phyloP scores from a whole-genome alignment of 495 filamentous ascomycete species.

The Penicillium waksmanii region DNA sequence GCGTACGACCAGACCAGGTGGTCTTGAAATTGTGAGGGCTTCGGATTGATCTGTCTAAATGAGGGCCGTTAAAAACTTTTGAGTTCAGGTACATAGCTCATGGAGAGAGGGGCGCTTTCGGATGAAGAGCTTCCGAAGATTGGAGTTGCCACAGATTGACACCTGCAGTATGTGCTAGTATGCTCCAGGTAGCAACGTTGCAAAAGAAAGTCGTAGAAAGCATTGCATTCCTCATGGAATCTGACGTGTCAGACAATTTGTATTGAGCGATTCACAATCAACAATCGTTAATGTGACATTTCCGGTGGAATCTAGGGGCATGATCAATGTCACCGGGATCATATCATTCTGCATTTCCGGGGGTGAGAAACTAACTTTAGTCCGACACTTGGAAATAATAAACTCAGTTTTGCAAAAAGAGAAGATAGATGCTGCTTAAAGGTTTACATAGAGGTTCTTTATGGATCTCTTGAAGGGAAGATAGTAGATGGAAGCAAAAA shows the following conservation, averaged over 20 bases:
- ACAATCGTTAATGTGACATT: too few relatives aligned
- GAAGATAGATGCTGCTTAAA: background rate
- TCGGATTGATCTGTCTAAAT: background rate
- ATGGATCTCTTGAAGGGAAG: background rate
- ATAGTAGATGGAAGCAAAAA: slow-evolving; percentile 9
- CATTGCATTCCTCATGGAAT: background rate
- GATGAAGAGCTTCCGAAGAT: too few relatives aligned
- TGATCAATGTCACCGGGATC: too few relatives aligned
- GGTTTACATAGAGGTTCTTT: too few relatives aligned
- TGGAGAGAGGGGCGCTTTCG: too few relatives aligned
- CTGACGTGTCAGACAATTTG: background rate
- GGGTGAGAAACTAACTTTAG: background rate
- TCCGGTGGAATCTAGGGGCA: too few relatives aligned
- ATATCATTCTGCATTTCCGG: background rate
- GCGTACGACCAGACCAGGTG: too few relatives aligned
- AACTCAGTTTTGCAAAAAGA: too few relatives aligned
- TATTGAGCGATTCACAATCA: background rate
- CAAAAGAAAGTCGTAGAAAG: background rate
- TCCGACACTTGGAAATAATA: too few relatives aligned
- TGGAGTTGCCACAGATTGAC: too few relatives aligned
- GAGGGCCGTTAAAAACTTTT: too few relatives aligned
- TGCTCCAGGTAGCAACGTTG: background rate
- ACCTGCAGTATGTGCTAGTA: background rate
- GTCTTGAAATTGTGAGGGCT: background rate
- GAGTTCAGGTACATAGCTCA: too few relatives aligned